Percentiles rank a stretch among this genome's conserved stretches.
phyloP scores from a whole-genome alignment of 2,329 filamentous ascomycete species.

The Nothopassalora personata region DNA sequence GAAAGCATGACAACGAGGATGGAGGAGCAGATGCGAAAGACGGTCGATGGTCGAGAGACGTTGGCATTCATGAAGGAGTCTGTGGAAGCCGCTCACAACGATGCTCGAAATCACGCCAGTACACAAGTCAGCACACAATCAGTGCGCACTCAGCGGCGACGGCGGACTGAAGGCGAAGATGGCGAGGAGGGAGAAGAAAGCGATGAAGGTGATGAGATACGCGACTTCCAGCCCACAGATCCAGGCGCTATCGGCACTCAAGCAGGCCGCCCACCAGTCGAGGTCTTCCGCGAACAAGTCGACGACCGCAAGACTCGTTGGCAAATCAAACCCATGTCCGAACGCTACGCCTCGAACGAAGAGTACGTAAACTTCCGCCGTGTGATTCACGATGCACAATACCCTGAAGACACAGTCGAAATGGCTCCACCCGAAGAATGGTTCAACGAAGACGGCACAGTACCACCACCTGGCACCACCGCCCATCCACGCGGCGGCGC shows the following conservation, averaged over 20 bases:
- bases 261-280: constrained; percentile 31
- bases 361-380: constrained; percentile 57
- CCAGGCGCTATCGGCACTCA: constrained; percentile 33
- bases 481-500: constrained; percentile 23
- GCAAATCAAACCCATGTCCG: constrained; percentile 33
- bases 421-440: constrained; percentile 56
- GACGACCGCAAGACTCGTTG: constrained; percentile 42
- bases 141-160: constrained; percentile 24
- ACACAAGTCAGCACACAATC: constrained; percentile 35
- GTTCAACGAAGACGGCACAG: constrained; percentile 52
- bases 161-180: constrained; percentile 21
- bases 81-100: constrained; percentile 39
- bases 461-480: constrained; percentile 39
- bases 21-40: constrained; percentile 53
- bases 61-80: constrained; percentile 42
- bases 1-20: constrained; percentile 49
- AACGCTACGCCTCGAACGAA: constrained; percentile 55
- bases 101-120: constrained; percentile 33
- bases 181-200: constrained; percentile 30
- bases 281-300: constrained; percentile 36
- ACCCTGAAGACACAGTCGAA: constrained; percentile 48
- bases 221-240: constrained; percentile 38
- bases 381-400: constrained; percentile 56
- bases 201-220: constrained; percentile 36
- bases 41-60: constrained; percentile 53